These are phyloP conservation scores for Cylindrotheca fusiformis DNA, from an alignment of 108 stramenopile species.

Conservation along the genomic window DNA sequence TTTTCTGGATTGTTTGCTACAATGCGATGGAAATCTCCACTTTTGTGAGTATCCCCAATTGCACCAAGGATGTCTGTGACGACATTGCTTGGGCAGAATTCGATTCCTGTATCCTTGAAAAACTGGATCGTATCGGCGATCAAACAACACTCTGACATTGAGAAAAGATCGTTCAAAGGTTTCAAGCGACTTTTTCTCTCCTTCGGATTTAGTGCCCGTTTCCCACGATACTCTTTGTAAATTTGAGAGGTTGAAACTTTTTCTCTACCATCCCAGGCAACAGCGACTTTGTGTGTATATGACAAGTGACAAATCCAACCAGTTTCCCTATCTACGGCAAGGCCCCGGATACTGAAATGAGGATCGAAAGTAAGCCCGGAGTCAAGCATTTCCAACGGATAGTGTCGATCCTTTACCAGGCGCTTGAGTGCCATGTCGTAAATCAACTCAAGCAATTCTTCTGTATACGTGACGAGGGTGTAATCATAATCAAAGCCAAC, in stretches of 20 bases:
- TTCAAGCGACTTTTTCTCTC: constrained; percentile 74
- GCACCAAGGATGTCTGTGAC: constrained; percentile 87
- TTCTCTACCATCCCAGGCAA: constrained; percentile 88
- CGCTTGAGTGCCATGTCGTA: constrained; percentile 90
- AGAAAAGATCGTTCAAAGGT: constrained; percentile 93
- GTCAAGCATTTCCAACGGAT: constrained; percentile 83
- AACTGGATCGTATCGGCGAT: constrained; percentile 95
- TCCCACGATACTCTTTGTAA: constrained; percentile 85
- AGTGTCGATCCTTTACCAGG: constrained; percentile 81
- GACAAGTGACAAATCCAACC: constrained; percentile 94
- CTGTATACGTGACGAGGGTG: constrained; percentile 90
- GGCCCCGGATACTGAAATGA: constrained; percentile 83
- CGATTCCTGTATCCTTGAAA: constrained; percentile 78
- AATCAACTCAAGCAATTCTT: constrained; percentile 83
- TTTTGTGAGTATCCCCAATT: constrained; percentile 88
- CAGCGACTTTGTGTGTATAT: constrained; percentile 93
- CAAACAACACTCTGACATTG: constrained; percentile 95
- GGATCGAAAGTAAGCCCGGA: constrained; percentile 72
- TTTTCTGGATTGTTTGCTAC: constrained; percentile 76
- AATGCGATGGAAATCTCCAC: constrained; percentile 90
- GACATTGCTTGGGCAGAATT: constrained; percentile 70
- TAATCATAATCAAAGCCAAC: constrained; percentile 98
- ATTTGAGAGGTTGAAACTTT: constrained; percentile 65
- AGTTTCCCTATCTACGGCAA: constrained; percentile 94
- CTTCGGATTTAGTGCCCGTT: constrained; percentile 64